phyloP scores from a whole-genome alignment of 257 asterid genomes.

The Craterostigma plantagineum region DNA sequence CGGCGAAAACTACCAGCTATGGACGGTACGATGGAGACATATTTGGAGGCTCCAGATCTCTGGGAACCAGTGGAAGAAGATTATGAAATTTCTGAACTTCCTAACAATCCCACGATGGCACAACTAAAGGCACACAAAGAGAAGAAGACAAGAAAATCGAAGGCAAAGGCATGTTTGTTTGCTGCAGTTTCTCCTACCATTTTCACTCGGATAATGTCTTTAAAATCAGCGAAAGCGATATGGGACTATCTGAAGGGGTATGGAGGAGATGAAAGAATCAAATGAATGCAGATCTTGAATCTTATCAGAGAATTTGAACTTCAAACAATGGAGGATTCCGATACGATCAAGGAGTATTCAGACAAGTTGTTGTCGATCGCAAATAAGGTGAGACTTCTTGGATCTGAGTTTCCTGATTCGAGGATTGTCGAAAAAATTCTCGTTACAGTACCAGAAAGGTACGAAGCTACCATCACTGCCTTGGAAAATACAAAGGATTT shows the following conservation, averaged over 20 bases:
- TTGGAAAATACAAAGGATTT: slow-evolving; percentile 9
- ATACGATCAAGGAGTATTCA: slow-evolving; percentile 1
- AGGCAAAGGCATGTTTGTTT: neutral
- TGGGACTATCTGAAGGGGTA: slow-evolving; percentile 5
- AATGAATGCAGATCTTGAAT: slow-evolving; percentile 8
- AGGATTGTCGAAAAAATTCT: slow-evolving; percentile 3
- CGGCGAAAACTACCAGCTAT: neutral
- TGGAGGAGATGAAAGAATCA: slow-evolving; percentile 6
- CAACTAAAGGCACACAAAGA: neutral
- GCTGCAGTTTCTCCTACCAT: neutral
- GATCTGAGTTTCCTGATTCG: neutral
- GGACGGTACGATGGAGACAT: neutral
- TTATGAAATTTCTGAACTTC: neutral
- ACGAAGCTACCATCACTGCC: neutral
- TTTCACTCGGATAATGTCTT: slow-evolving; percentile 1
- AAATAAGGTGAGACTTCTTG: slow-evolving; percentile 2
- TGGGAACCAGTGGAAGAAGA: neutral
- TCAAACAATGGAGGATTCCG: slow-evolving; percentile 1
- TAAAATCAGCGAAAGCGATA: neutral
- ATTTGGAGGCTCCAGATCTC: neutral
- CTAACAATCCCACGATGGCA: neutral
- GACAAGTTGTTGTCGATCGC: neutral
- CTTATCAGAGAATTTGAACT: slow-evolving; percentile 7
- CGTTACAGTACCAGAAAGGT: slow-evolving; percentile 2
- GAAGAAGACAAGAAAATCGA: neutral